A percentile compares a stretch with the other conserved stretches of the same genome.
Evolutionary conservation across 805 yeast species (phyloP).

Genomic region (Candida morakotiae): DNA sequence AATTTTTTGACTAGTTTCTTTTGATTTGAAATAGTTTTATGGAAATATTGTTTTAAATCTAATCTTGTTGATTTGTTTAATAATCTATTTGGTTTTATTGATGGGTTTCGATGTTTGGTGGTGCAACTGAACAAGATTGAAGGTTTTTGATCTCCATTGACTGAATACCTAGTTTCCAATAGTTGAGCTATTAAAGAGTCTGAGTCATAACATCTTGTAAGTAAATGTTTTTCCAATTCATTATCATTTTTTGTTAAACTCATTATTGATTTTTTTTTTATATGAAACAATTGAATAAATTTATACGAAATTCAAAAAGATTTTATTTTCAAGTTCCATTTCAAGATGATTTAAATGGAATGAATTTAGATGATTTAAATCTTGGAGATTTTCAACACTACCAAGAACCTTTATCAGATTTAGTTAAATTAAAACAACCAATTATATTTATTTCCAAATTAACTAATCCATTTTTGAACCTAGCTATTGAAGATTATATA

Average conservation of each 20-base stretch:
- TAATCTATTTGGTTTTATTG: conserved; percentile 11
- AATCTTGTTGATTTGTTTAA: conserved; percentile 30
- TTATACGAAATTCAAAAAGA: conserved; percentile 2
- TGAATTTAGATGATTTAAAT: conserved; percentile 31
- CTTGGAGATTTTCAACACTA: conserved; percentile 38
- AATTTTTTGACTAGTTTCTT: conserved; percentile 32
- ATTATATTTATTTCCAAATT: conserved; percentile 56
- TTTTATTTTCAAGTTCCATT: conserved; percentile 29
- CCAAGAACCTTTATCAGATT: conserved; percentile 22
- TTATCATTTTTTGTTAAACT: conserved; percentile 9
- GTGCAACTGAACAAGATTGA: conserved; percentile 37
- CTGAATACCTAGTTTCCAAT: conserved; percentile 43
- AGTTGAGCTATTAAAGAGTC: conserved; percentile 35
- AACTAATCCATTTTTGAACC: conserved; percentile 65
- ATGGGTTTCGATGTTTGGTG: conserved; percentile 22
- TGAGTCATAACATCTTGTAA: conserved; percentile 41
- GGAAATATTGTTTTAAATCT: conserved; percentile 41
- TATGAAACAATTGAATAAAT: conserved; percentile 1
- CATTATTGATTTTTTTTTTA: not conserved
- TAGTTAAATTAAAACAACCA: conserved; percentile 27
- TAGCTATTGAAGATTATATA: conserved; percentile 78
- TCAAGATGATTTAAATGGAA: conserved; percentile 32
- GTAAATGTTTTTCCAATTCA: conserved; percentile 43
- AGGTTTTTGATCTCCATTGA: conserved; percentile 45
- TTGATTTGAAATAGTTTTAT: conserved; percentile 35